Evolutionary conservation across 495 filamentous ascomycete genomes (phyloP).

Genomic region (Glutinoglossum americanum): DNA sequence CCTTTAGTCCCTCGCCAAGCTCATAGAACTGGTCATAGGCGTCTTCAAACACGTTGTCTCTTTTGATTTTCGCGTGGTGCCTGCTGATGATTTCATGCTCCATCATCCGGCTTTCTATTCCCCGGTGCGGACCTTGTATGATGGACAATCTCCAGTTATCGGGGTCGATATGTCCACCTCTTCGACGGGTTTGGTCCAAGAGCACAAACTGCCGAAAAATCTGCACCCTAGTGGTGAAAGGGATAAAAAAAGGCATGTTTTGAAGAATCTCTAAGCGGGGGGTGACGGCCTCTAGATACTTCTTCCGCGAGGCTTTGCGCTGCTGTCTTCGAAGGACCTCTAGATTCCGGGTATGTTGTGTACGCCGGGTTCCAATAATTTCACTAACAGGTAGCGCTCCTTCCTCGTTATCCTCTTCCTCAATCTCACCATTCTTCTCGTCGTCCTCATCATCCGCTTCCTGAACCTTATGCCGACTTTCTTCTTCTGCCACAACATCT

Average conservation of each 20-base stretch:
- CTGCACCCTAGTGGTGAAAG: conserved; percentile 75
- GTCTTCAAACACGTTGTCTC: conserved; percentile 68
- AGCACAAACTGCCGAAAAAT: conserved; percentile 85
- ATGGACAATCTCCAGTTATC: conserved; percentile 57
- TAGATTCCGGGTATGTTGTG: conserved; percentile 27
- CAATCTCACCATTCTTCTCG: conserved; percentile 21
- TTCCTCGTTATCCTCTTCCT: conserved; percentile 27
- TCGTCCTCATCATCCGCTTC: conserved; percentile 22
- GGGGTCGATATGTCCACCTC: conserved; percentile 55
- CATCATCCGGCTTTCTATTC: conserved; percentile 10
- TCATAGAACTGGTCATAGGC: conserved; percentile 69
- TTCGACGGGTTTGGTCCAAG: conserved; percentile 56
- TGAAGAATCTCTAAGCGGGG: conserved; percentile 77
- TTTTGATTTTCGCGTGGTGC: conserved; percentile 62
- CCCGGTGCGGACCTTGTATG: conserved; percentile 19
- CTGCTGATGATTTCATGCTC: conserved; percentile 33
- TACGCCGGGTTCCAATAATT: conserved; percentile 29
- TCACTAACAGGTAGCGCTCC: conserved; percentile 11
- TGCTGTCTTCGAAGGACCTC: conserved; percentile 34
- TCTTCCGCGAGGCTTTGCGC: conserved; percentile 38
- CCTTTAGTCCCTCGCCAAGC: conserved; percentile 66
- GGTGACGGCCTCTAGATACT: conserved; percentile 50
- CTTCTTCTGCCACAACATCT: conserved; percentile 73
- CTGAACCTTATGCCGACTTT: conserved; percentile 47
- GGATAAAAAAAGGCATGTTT: conserved; percentile 94